phyloP scores from a whole-genome alignment of 768 basidiomycete species.

The Pulveroboletus ravenelii region DNA sequence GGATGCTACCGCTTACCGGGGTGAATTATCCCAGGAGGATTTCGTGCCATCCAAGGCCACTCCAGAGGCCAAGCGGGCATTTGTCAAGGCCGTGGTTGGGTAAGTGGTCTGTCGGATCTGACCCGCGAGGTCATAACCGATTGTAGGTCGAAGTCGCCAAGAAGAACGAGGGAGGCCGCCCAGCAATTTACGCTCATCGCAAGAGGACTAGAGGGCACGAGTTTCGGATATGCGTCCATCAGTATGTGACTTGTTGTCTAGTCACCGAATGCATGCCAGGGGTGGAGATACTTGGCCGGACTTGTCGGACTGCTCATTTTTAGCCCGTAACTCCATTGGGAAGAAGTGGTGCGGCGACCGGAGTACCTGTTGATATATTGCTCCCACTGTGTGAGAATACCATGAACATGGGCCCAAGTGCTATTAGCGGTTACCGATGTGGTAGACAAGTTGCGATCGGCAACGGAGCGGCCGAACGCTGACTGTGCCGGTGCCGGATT shows the following conservation, averaged over 20 bases:
- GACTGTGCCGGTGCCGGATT: neutral
- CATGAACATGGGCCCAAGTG: neutral
- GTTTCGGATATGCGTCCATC: conserved; percentile 77
- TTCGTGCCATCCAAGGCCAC: conserved; percentile 74
- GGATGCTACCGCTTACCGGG: neutral
- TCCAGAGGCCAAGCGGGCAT: conserved; percentile 69
- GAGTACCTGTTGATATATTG: neutral
- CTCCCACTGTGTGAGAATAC: neutral
- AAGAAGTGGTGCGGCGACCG: neutral
- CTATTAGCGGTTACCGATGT: too few species aligned
- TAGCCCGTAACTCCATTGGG: neutral
- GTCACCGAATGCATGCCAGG: neutral
- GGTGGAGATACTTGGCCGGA: neutral
- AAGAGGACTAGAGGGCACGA: conserved; percentile 77
- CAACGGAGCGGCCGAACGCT: conserved; percentile 8
- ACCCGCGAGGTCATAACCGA: neutral
- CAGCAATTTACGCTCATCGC: conserved; percentile 85
- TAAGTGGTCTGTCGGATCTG: conserved; percentile 28
- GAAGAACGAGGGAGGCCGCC: conserved; percentile 74
- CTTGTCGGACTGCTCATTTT: neutral
- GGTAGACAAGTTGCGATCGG: too few species aligned
- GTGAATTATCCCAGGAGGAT: conserved; percentile 46
- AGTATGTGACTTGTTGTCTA: conserved; percentile 37
- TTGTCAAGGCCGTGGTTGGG: conserved; percentile 69
- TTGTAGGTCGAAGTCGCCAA: conserved; percentile 62